Conservation (phyloP, 495 filamentous ascomycete genomes). For the Penicillium ochrochloron region DNA sequence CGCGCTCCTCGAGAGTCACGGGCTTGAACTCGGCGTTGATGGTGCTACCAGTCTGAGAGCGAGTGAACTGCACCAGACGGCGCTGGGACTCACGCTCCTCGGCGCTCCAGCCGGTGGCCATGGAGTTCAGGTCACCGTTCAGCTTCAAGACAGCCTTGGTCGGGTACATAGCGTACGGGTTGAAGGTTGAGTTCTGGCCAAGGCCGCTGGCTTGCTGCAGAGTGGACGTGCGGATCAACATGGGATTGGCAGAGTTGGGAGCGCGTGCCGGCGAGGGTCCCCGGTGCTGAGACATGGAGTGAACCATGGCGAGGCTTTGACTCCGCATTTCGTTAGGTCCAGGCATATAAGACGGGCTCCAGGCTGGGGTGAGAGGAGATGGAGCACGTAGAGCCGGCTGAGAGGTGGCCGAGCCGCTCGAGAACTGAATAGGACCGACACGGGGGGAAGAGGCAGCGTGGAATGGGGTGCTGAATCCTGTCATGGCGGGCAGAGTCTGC, state of each 20-base stretch:
- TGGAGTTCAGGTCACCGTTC: constrained; percentile 77
- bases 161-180: constrained; percentile 83
- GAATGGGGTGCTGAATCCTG: constrained; percentile 39
- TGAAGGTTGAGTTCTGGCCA: constrained; percentile 60
- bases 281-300: constrained; percentile 42
- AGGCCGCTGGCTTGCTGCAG: constrained; percentile 61
- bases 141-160: constrained; percentile 85
- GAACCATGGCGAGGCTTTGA: constrained; percentile 36
- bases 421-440: constrained; percentile 34
- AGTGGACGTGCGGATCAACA: constrained; percentile 84
- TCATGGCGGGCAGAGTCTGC: constrained; percentile 43
- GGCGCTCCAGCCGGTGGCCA: constrained; percentile 77
- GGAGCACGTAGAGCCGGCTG: constrained; percentile 46
- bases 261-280: constrained; percentile 48
- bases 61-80: constrained; percentile 83
- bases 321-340: constrained; percentile 35
- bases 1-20: constrained; percentile 68
- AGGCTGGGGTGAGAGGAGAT: constrained; percentile 49
- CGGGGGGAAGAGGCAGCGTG: constrained; percentile 40
- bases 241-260: constrained; percentile 60
- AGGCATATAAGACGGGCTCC: constrained; percentile 49
- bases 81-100: constrained; percentile 79
- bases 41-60: constrained; percentile 75
- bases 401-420: constrained; percentile 37
- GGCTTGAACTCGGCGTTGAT: constrained; percentile 74